A percentile compares a stretch with the other conserved stretches of the same genome.
Evolutionary conservation across 495 filamentous ascomycete genomes (phyloP).

Genomic region (Penicillium ochrochloron): DNA sequence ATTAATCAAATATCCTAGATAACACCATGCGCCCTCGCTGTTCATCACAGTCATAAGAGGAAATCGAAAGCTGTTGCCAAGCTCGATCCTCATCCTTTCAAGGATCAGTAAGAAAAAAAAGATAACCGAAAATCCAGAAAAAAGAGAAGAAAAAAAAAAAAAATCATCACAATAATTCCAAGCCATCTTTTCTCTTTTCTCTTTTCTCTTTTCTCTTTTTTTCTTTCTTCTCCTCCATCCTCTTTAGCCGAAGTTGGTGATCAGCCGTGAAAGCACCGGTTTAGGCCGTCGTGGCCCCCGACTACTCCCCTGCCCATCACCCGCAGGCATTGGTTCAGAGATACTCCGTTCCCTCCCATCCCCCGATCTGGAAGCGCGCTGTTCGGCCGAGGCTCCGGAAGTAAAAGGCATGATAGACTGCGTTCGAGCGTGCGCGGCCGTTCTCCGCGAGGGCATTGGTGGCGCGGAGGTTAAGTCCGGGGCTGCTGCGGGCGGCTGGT

Average conservation of each 20-base stretch:
- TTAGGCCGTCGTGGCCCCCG: conserved; percentile 36
- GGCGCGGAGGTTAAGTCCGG: conserved; percentile 9
- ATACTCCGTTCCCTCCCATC: conserved; percentile 30
- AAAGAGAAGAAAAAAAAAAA: conserved; percentile 4
- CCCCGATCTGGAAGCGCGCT: conserved; percentile 9
- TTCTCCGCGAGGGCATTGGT: conserved; percentile 2
- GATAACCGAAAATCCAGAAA: conserved; percentile 1
- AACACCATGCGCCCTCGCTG: conserved; percentile 21
- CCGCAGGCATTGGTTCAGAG: conserved; percentile 30
- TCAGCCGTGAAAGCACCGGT: conserved; percentile 45
- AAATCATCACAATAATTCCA: conserved; percentile 16
- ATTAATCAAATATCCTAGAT: background rate
- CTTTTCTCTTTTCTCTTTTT: background rate
- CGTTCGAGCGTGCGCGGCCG: conserved; percentile 12
- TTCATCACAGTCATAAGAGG: conserved; percentile 16
- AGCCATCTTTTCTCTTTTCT: conserved; percentile 7
- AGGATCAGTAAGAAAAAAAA: conserved; percentile 10
- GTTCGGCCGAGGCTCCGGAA: conserved; percentile 10
- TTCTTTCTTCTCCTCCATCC: background rate
- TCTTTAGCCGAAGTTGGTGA: conserved; percentile 43
- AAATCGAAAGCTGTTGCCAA: background rate
- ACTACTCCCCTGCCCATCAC: conserved; percentile 5
- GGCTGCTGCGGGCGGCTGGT: conserved; percentile 12
- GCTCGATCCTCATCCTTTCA: conserved; percentile 6
- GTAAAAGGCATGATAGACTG: conserved; percentile 23